These are phyloP conservation scores for Punica granatum DNA, from an alignment of 345 rosid species.

Conservation along the genomic window DNA sequence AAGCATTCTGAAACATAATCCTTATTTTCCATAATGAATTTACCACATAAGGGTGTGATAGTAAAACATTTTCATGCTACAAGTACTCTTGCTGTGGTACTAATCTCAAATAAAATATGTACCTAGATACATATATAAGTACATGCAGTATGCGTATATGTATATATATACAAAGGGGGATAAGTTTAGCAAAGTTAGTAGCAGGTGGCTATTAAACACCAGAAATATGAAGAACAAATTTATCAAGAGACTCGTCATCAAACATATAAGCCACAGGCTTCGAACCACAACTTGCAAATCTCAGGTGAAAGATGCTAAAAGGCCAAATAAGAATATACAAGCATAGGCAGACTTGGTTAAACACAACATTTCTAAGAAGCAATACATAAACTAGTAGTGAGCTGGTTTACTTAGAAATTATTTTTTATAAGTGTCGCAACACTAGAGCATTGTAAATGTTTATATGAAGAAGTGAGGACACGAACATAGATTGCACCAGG, in stretches of 20 bases:
- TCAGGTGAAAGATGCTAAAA: neutral
- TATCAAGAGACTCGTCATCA: neutral
- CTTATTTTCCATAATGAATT: too few relatives aligned
- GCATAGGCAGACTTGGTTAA: neutral
- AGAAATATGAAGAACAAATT: neutral
- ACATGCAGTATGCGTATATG: too few relatives aligned
- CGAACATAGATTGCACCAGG: neutral
- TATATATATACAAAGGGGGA: too few relatives aligned
- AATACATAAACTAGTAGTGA: neutral
- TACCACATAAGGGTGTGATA: too few relatives aligned
- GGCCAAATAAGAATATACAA: neutral
- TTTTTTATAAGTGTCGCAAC: neutral
- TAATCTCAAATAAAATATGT: too few relatives aligned
- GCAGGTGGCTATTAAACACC: neutral
- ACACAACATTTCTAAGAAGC: neutral
- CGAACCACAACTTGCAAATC: neutral
- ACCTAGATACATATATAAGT: too few relatives aligned
- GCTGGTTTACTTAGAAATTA: neutral
- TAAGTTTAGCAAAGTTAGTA: too few relatives aligned
- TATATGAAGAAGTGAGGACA: neutral
- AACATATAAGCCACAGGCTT: neutral
- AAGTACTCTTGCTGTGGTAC: too few relatives aligned
- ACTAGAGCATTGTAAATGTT: neutral
- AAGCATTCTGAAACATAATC: too few relatives aligned
- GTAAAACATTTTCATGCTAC: too few relatives aligned